Evolutionary conservation across 2,329 filamentous ascomycete genomes (phyloP), one percentile per base, ranked within the genome.

Genomic region (Geosmithia morbida): DNA sequence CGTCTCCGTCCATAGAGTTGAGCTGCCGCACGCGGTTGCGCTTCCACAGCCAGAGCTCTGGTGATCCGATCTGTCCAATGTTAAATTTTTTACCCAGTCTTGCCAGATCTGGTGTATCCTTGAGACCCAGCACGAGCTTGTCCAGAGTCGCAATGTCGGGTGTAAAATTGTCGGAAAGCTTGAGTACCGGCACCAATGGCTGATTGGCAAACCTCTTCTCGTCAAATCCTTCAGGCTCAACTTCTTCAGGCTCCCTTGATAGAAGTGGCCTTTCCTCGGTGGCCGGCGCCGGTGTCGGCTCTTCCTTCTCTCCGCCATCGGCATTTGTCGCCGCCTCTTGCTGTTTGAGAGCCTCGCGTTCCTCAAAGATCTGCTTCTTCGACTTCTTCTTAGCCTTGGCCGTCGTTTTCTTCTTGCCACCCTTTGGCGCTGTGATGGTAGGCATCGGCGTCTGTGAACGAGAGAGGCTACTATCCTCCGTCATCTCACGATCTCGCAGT

Each of bases 351-450:
- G 75, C 75, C 55, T 82, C 75, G 18, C 74, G 71, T 58, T 87
- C 81, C 57, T 85, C 80, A 43, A 83, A 75, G 2, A 85, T 61
- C 57, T 88, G 81, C 61, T 86, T 88, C 70, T 88, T 89, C 0
- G 82, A 77, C 63, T 85, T 87, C 68, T 77, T 87, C 68, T 86
- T 86, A 3, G 73, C 53, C 59, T 82, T 83, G 14, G 66, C 29
- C 0, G 55, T 17, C 40, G 71, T 69, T 61, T 80, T 82, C 62
- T 76, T 78, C 60, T 77, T 75, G 1, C 63, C 57, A 54, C 75
- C 75, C 17, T 30, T 30, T 7, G 7, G 8, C 29, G 66, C 60
- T 10, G 57, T 50, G 43, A 48, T 57, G 50, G 22, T 60, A 16
- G 65, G 62, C 0, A 65, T 56, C 7, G 74, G 72, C 0, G 69